Percentiles rank a stretch among this genome's conserved stretches.
These are phyloP conservation scores for Cymbopogon citratus DNA, from an alignment of 176 grass and related monocot genomes.

Conservation along the genomic window DNA sequence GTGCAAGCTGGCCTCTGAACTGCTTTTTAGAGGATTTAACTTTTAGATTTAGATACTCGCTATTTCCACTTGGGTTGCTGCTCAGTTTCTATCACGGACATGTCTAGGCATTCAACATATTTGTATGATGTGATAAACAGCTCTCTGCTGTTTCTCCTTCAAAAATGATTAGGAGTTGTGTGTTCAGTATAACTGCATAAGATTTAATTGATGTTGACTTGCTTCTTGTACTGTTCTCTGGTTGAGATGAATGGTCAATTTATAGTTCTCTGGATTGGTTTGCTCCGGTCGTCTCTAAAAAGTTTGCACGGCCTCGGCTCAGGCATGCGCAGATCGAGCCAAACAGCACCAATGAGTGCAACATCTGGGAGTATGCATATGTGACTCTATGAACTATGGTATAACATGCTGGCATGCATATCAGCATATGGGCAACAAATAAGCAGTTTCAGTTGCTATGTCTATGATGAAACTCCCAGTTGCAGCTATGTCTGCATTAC, in stretches of 20 bases:
- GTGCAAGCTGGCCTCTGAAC: background rate
- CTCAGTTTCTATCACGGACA: background rate
- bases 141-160: conserved; percentile 44
- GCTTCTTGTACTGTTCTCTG: background rate
- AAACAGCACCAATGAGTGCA: too few species aligned
- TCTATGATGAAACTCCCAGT: too few species aligned
- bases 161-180: background rate
- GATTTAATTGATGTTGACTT: conserved; percentile 21
- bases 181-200: background rate
- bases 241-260: conserved; percentile 14
- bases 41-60: conserved; percentile 25
- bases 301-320: too few species aligned
- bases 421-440: too few species aligned
- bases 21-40: conserved; percentile 26
- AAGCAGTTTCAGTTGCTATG: too few species aligned
- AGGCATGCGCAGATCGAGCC: too few species aligned
- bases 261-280: background rate
- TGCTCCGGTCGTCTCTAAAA: background rate
- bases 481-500: too few species aligned
- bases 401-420: too few species aligned
- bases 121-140: conserved; percentile 31
- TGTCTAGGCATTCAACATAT: background rate
- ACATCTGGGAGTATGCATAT: too few species aligned
- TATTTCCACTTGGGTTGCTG: background rate
- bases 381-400: too few species aligned